Percentiles rank a stretch among this genome's conserved stretches.
Evolutionary conservation across 129 eudicot species (phyloP).

Genomic region (Flaveria linearis): DNA sequence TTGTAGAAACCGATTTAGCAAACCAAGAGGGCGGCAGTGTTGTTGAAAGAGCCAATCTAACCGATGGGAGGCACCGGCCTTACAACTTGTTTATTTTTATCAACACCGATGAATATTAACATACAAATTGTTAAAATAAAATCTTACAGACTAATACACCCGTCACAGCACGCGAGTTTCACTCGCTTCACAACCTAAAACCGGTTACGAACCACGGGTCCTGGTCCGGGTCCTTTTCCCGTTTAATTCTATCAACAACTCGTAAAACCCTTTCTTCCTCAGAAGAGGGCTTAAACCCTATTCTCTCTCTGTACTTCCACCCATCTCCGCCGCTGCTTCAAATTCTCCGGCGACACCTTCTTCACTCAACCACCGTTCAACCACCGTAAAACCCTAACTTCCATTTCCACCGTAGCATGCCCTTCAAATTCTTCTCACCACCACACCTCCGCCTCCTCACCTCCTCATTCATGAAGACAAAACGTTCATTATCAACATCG

Average conservation of each 20-base stretch:
- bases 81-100: too few species aligned
- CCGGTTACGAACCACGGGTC: too few species aligned
- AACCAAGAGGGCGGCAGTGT: too few species aligned
- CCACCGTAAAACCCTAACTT: too few species aligned
- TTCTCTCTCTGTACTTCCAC: slow-evolving; percentile 13
- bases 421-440: slow-evolving; percentile 36
- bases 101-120: too few species aligned
- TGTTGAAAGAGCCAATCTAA: too few species aligned
- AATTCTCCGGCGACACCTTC: slow-evolving; percentile 21
- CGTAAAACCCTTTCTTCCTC: slow-evolving; percentile 23
- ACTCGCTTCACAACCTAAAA: too few species aligned
- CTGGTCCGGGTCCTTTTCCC: neutral
- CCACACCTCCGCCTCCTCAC: slow-evolving; percentile 53
- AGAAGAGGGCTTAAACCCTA: slow-evolving; percentile 38
- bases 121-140: too few species aligned
- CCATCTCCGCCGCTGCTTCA: slow-evolving; percentile 30
- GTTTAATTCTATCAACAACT: neutral
- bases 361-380: neutral
- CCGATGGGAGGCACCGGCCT: too few species aligned
- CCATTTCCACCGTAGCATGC: slow-evolving; percentile 44
- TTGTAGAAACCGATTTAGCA: too few species aligned
- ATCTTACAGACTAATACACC: too few species aligned
- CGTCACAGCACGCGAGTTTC: too few species aligned
- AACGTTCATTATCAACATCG: neutral
- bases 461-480: slow-evolving; percentile 41